Evolutionary conservation across 2,329 filamentous ascomycete species (phyloP).

Genomic region (Cercospora zeae-maydis): DNA sequence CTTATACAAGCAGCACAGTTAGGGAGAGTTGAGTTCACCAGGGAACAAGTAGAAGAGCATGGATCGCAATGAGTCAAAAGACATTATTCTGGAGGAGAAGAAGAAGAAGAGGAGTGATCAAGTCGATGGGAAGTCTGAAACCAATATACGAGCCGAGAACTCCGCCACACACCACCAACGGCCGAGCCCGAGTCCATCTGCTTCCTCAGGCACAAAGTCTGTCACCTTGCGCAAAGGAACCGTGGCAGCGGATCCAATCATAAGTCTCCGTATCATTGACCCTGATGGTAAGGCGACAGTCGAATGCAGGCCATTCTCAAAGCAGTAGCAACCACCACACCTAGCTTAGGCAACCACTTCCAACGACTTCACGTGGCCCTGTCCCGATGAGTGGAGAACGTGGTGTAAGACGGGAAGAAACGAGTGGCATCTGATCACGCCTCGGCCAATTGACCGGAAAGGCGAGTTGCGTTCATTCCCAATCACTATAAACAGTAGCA

Average conservation of each 20-base stretch:
- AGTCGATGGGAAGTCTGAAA: background rate
- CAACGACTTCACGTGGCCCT: background rate
- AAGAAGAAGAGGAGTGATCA: background rate
- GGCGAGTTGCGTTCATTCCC: background rate
- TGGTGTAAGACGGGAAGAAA: background rate
- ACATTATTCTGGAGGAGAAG: background rate
- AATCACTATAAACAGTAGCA: background rate
- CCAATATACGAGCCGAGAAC: slow-evolving; percentile 6
- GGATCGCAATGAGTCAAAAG: background rate
- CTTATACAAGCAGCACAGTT: background rate
- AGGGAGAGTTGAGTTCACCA: background rate
- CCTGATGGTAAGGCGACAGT: background rate
- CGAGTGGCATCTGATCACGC: background rate
- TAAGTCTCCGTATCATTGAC: background rate
- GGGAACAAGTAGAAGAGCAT: background rate
- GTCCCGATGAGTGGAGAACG: background rate
- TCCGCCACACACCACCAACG: slow-evolving; percentile 8
- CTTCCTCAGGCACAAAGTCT: slow-evolving; percentile 1
- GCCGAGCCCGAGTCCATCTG: background rate
- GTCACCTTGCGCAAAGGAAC: background rate
- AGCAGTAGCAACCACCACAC: background rate
- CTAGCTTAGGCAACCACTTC: slow-evolving; percentile 5
- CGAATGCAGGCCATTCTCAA: slow-evolving; percentile 1
- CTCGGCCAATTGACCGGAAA: background rate
- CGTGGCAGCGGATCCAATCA: background rate